These are phyloP conservation scores for Asterionellopsis glacialis DNA, from an alignment of 108 stramenopile species.

Conservation along the genomic window DNA sequence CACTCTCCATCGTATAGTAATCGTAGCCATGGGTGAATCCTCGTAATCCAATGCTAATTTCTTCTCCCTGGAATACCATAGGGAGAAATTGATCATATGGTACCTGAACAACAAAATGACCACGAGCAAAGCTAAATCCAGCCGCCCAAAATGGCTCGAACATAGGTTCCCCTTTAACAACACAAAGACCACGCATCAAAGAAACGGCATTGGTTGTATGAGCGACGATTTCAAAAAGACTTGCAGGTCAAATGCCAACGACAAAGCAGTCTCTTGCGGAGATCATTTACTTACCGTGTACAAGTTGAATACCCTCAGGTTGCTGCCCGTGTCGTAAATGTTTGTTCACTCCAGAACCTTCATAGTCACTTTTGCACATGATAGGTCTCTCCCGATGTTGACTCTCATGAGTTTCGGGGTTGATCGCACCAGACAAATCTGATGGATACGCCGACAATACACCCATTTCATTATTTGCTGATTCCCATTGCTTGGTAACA, in stretches of 20 bases:
- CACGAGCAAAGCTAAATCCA: constrained; percentile 87
- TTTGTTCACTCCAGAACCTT: constrained; percentile 27
- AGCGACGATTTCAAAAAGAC: neutral
- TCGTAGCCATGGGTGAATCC: constrained; percentile 87
- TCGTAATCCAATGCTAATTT: constrained; percentile 76
- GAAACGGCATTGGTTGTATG: neutral
- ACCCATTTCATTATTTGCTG: constrained; percentile 57
- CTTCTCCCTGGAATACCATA: constrained; percentile 77
- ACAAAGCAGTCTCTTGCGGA: constrained; percentile 3
- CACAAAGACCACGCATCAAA: constrained; percentile 11
- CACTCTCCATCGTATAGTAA: constrained; percentile 73
- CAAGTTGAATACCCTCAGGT: constrained; percentile 65
- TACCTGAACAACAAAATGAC: constrained; percentile 81
- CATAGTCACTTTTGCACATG: constrained; percentile 73
- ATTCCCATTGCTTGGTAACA: constrained; percentile 43
- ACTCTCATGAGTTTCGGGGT: constrained; percentile 19
- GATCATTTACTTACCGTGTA: constrained; percentile 44
- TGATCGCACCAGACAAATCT: constrained; percentile 20
- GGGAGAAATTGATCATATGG: constrained; percentile 89
- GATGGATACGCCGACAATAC: constrained; percentile 49
- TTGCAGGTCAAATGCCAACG: too few species aligned
- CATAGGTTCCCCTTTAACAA: constrained; percentile 34
- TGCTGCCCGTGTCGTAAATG: constrained; percentile 85
- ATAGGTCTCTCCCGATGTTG: constrained; percentile 57
- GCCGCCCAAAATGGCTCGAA: constrained; percentile 94